Percentiles rank a stretch among this genome's conserved stretches.
Conservation (phyloP, 371 early-diverging fungal species). For the Saksenaea vasiformis region DNA sequence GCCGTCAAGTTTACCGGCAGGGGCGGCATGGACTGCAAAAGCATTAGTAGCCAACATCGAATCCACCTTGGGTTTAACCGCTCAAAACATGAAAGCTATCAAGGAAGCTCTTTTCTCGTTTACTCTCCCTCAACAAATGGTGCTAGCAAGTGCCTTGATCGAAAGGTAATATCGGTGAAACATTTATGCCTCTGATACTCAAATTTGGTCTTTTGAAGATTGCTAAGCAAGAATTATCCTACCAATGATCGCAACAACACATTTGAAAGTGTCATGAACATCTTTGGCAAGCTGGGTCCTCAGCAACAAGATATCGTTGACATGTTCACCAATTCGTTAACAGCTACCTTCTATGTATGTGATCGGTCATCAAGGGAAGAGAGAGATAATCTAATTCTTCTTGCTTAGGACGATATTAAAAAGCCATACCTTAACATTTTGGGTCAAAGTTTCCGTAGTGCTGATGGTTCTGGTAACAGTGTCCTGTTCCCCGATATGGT, state of each 20-base stretch:
- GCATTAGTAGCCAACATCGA: conserved; percentile 37
- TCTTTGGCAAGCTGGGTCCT: conserved; percentile 34
- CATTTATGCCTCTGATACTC: neutral
- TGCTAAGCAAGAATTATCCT: conserved; percentile 37
- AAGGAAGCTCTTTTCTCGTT: conserved; percentile 26
- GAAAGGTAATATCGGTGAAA: conserved; percentile 33
- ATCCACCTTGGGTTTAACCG: conserved; percentile 23
- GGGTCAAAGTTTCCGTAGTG: conserved; percentile 44
- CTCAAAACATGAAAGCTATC: conserved; percentile 30
- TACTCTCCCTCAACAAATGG: conserved; percentile 29
- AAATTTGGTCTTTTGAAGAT: conserved; percentile 13
- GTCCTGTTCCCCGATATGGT: conserved; percentile 39
- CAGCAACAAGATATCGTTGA: conserved; percentile 33
- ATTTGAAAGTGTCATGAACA: conserved; percentile 47
- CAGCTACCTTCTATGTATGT: conserved; percentile 34
- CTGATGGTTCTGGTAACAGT: conserved; percentile 55
- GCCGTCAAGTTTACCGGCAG: conserved; percentile 23
- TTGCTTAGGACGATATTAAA: conserved; percentile 36
- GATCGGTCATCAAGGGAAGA: neutral
- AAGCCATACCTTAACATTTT: conserved; percentile 47
- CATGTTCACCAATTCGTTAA: conserved; percentile 32
- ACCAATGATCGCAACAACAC: conserved; percentile 45
- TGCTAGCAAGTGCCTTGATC: conserved; percentile 24
- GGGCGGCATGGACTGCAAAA: conserved; percentile 31
- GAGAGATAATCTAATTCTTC: neutral